Evolutionary conservation across 2,329 filamentous ascomycete species (phyloP).

Genomic region (Fusarium keratoplasticum): DNA sequence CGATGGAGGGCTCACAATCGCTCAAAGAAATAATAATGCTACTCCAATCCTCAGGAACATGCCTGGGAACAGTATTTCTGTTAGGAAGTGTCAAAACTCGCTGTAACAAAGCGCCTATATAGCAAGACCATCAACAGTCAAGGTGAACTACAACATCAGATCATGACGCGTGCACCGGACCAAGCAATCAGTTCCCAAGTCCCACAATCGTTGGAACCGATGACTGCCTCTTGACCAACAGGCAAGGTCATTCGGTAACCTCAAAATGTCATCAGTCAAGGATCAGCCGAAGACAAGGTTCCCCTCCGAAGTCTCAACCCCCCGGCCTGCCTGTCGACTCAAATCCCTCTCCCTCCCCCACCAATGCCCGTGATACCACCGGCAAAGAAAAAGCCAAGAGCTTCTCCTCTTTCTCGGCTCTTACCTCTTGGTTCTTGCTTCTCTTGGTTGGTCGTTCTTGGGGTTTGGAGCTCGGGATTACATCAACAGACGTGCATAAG

Average conservation of each 20-base stretch:
- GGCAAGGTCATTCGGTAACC: neutral
- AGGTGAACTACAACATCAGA: neutral
- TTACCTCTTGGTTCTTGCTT: neutral
- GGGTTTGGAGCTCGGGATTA: neutral
- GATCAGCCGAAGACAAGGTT: conserved; percentile 10
- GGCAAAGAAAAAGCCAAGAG: neutral
- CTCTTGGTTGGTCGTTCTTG: neutral
- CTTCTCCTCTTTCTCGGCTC: neutral
- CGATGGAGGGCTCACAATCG: neutral
- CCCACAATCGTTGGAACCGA: neutral
- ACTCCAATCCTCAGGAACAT: neutral
- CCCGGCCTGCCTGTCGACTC: neutral
- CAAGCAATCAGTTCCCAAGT: neutral
- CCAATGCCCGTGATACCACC: conserved; percentile 6
- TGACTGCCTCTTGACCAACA: neutral
- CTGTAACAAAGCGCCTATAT: neutral
- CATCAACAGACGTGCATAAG: conserved; percentile 10
- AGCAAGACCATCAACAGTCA: neutral
- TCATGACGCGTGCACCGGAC: neutral
- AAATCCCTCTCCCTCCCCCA: neutral
- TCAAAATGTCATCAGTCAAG: neutral
- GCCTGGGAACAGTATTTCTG: neutral
- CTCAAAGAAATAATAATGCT: neutral
- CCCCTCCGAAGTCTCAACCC: conserved; percentile 15
- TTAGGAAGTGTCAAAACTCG: neutral